phyloP scores from a whole-genome alignment of 2,329 filamentous ascomycete species.

The Penicillium fuscoglaucum region DNA sequence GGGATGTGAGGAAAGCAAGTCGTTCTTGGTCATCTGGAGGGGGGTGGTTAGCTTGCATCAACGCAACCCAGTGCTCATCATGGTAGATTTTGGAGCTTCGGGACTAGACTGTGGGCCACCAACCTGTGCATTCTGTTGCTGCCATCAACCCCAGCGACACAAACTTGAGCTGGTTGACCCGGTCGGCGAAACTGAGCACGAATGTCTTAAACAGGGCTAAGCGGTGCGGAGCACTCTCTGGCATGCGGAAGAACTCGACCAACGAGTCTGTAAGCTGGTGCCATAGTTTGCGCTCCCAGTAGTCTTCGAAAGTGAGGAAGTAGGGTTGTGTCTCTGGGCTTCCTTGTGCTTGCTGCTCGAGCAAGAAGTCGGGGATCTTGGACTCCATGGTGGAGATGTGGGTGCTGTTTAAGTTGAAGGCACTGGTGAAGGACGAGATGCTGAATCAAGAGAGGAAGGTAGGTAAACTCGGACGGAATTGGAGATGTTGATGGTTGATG shows the following conservation, averaged over 20 bases:
- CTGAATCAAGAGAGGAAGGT: constrained; percentile 2
- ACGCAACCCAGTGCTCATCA: neutral
- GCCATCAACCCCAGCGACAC: constrained; percentile 87
- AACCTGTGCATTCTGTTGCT: constrained; percentile 68
- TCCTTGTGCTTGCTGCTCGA: constrained; percentile 82
- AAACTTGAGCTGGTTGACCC: constrained; percentile 98
- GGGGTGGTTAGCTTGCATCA: constrained; percentile 15
- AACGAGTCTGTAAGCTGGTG: constrained; percentile 93
- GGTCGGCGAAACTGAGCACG: constrained; percentile 93
- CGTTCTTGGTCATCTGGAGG: constrained; percentile 79
- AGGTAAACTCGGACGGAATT: constrained; percentile 11
- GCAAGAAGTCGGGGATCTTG: constrained; percentile 87
- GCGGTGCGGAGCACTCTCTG: constrained; percentile 78
- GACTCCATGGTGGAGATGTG: constrained; percentile 66
- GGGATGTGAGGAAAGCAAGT: constrained; percentile 76
- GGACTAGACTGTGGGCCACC: constrained; percentile 1
- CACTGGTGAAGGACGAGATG: constrained; percentile 1
- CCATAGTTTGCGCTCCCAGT: constrained; percentile 98
- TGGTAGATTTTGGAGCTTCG: neutral
- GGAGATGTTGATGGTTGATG: constrained; percentile 13
- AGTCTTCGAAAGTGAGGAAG: constrained; percentile 90
- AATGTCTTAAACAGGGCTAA: constrained; percentile 92
- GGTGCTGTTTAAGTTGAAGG: neutral
- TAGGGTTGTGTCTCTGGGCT: constrained; percentile 84
- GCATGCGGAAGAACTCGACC: constrained; percentile 80